Base-by-base conservation (phyloP, 176 grass and related monocot genomes). In the Thinopyrum elongatum region DNA sequence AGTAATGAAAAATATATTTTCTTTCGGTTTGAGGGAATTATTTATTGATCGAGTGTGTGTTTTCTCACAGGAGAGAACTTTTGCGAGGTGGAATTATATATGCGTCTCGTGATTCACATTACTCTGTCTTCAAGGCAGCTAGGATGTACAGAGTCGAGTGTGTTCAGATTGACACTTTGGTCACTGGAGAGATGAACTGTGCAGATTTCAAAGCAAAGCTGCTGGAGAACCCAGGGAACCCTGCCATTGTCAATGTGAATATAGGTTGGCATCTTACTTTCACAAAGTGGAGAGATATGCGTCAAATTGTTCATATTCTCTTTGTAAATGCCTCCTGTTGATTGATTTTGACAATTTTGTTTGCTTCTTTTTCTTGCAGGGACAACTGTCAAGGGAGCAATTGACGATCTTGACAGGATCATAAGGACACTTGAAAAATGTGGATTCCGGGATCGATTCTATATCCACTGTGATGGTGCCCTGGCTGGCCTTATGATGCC, bases 121-220 rank as follows among this genome's bases (percentile, higher is more conserved):
- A n/a, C n/a, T n/a, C n/a, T n/a, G n/a, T n/a, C n/a, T n/a, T n/a
- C n/a, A n/a, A 92, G 81, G 90, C 90, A 1, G 86, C 86, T 1
- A 89, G 83, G 23, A 92, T 92, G 90, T 92, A 89, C 53, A n/a
- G n/a, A 74, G 85, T 87, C 66, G 27, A 89, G 53, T 92, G 90
- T 7, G 21, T 92, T 0, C 77, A 80, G 27, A 53, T 81, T 27
- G 74, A 55, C 26, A 80, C 90, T 47, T 28, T 76, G 49, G 44
- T 69, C 8, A 80, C 83, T 1, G 87, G 90, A 25, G 90, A 89
- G 80, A 92, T 92, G 26, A 70, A 92, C 47, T 89, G 86, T 21
- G 29, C 5, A 3, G 86, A 91, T 31, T 85, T 91, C 17, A 44
- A 49, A 38, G 28, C 76, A 16, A 91, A 82, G 11, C 76, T 88